Percentiles rank a stretch among this genome's conserved stretches.
Evolutionary conservation across 805 yeast genomes (phyloP).

Genomic region (Yarrowia sp.): DNA sequence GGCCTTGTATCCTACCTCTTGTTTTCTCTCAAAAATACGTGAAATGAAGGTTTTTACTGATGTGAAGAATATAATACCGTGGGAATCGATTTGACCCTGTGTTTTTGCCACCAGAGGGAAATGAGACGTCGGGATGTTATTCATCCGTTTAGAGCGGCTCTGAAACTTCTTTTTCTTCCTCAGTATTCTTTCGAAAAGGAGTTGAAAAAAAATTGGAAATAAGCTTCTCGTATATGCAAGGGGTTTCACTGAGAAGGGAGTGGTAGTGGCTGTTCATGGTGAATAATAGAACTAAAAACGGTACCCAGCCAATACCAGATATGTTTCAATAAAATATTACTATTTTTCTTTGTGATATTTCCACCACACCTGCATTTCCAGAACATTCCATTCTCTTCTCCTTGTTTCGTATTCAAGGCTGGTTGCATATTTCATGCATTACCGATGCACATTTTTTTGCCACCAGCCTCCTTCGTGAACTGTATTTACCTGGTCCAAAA

Average conservation of each 20-base stretch:
- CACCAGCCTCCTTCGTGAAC: not conserved
- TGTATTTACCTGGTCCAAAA: not conserved
- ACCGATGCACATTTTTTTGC: not conserved
- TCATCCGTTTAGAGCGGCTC: not conserved
- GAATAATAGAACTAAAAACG: too few species aligned
- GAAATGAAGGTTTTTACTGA: too few species aligned
- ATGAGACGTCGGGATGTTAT: too few species aligned
- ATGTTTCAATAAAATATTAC: not conserved
- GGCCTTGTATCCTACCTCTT: too few species aligned
- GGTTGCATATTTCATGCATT: not conserved
- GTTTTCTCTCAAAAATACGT: too few species aligned
- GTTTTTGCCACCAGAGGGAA: too few species aligned
- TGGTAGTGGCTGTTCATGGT: too few species aligned
- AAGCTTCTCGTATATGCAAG: constrained; percentile 1
- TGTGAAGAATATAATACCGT: too few species aligned
- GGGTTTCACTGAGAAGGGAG: not conserved
- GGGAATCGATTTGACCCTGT: too few species aligned
- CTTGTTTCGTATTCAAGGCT: not conserved
- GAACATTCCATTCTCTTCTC: not conserved
- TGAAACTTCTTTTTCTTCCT: not conserved
- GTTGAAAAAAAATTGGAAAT: not conserved
- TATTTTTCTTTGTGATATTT: not conserved
- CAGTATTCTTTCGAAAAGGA: not conserved
- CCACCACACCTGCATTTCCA: not conserved
- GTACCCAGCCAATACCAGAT: too few species aligned